These are phyloP conservation scores for Ceratocystis alfenasii DNA, from an alignment of 2,329 filamentous ascomycete species.

Conservation along the genomic window DNA sequence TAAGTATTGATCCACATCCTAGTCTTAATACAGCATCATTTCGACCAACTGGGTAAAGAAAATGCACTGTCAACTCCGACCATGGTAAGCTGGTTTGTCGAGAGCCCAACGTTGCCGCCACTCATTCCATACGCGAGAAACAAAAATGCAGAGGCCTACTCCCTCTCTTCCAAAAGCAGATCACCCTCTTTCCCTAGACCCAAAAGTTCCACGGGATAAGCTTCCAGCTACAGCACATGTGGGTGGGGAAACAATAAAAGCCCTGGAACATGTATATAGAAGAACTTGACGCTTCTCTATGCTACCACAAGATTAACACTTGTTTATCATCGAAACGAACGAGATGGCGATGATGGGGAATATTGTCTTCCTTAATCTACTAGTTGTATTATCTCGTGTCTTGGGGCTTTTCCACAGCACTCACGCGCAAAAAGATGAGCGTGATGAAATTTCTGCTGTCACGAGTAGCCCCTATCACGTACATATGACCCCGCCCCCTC, in stretches of 20 bases:
- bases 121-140: too few relatives aligned
- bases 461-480: not conserved
- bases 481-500: constrained; percentile 1
- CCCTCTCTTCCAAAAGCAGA: not conserved
- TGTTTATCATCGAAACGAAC: not conserved
- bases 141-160: too few relatives aligned
- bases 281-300: not conserved
- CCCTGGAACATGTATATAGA: not conserved
- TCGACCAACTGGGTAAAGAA: too few relatives aligned
- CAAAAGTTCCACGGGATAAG: not conserved
- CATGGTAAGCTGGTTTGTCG: too few relatives aligned
- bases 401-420: not conserved
- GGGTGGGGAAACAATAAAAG: too few relatives aligned
- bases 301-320: not conserved
- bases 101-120: too few relatives aligned
- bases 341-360: not conserved
- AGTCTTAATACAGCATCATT: too few relatives aligned
- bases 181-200: not conserved
- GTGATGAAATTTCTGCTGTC: not conserved
- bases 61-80: too few relatives aligned
- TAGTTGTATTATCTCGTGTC: not conserved
- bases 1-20: too few relatives aligned
- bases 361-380: not conserved
- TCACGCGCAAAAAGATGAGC: not conserved
- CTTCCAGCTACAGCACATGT: too few relatives aligned